A percentile compares a stretch with the other conserved stretches of the same genome.
phyloP scores from a whole-genome alignment of 83 land plant species.

The Isoetes engelmannii region DNA sequence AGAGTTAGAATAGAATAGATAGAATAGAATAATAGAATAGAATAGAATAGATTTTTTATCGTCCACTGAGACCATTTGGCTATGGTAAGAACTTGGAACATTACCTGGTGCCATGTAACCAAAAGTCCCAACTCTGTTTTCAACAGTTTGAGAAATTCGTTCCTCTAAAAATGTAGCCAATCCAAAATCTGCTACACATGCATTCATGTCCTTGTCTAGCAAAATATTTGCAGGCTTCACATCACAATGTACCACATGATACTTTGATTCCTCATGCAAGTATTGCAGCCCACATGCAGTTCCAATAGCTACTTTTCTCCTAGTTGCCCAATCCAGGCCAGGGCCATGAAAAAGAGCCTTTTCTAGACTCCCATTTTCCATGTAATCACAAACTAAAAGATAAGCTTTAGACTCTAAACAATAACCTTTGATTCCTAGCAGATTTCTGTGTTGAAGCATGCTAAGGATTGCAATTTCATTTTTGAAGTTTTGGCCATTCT shows the following conservation, averaged over 20 bases:
- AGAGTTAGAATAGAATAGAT: not conserved
- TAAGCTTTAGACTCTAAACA: slow-evolving; percentile 32
- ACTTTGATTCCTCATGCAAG: slow-evolving; percentile 50
- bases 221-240: slow-evolving; percentile 58
- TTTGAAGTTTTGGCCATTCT: slow-evolving; percentile 38
- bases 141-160: slow-evolving; percentile 48
- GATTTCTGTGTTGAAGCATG: slow-evolving; percentile 45
- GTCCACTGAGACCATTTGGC: not conserved
- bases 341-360: slow-evolving; percentile 26
- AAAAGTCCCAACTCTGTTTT: slow-evolving; percentile 58
- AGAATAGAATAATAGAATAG: not conserved
- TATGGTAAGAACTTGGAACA: not conserved
- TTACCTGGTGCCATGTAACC: slow-evolving; percentile 20
- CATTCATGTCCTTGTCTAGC: slow-evolving; percentile 33
- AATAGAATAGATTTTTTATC: not conserved
- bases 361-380: slow-evolving; percentile 50
- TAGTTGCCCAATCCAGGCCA: slow-evolving; percentile 42
- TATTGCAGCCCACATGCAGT: slow-evolving; percentile 50
- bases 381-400: slow-evolving; percentile 49
- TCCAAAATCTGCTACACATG: slow-evolving; percentile 57
- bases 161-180: slow-evolving; percentile 56
- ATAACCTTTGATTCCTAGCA: slow-evolving; percentile 47
- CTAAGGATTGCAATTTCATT: slow-evolving; percentile 44
- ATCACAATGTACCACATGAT: slow-evolving; percentile 47
- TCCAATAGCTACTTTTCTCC: slow-evolving; percentile 40